Base-by-base conservation (phyloP, 2,329 filamentous ascomycete genomes). In the Botryotinia convoluta region DNA sequence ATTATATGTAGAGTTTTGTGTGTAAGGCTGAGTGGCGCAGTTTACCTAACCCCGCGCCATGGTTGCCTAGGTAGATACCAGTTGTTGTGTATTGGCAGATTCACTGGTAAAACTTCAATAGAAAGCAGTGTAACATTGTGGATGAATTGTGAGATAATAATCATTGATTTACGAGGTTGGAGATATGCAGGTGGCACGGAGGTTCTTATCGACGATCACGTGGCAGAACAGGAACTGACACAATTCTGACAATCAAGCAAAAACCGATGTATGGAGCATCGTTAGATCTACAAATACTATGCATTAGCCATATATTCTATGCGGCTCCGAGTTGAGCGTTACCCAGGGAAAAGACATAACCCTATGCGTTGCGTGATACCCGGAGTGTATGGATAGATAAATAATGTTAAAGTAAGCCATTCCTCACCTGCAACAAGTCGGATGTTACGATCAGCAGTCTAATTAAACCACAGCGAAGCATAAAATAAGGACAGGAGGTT, bases 131-230 rank as follows among this genome's bases (percentile, higher is more conserved):
- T 39, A 39, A 67, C 29, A 35, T n/a, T 22, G n/a, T 44, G n/a
- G 29, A 12, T 35, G 26, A 16, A 18, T 61, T n/a, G 37, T n/a
- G 20, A n/a, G 37, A 26, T 54, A 29, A 29, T 3, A 54, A 29
- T 54, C 3, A 29, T 12, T 26, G 14, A n/a, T 9, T 39, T 26
- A n/a, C 6, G 10, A 18, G 35, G 12, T 68, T 42, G 35, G 7
- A 68, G 26, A 68, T 54, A 68, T n/a, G 26, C 10, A 69, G 26
- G 65, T 42, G 14, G 22, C 37, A 57, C 37, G 7, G 4, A 26
- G 65, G 39, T 57, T 57, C 48, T 69, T 69, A 69, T 69, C 65
- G 9, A 68, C 7, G n/a, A 69, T 69, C 65, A 69, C 65, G 65
- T 69, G 65, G 45, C 20, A 37, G n/a, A n/a, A 26, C 8, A 69